Base-by-base conservation (phyloP, 306 rosid species). In the Neltuma alba region DNA sequence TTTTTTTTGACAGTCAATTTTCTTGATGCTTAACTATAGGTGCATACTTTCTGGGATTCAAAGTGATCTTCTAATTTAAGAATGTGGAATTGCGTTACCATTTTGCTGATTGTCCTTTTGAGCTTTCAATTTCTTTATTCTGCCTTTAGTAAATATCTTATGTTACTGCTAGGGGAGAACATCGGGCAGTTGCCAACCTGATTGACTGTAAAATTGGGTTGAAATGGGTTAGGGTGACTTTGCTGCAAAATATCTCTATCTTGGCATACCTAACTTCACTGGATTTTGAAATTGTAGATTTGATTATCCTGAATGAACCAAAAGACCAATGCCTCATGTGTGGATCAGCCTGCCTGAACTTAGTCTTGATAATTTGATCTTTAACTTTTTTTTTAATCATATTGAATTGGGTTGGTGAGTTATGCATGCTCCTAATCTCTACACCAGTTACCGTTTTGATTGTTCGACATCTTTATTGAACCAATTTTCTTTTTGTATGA, bases 1-100 rank as follows among this genome's bases (percentile, higher is more conserved):
- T 74, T 77, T 15, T 74, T 75, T 74, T 58, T 57, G 62, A 74
- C 72, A 63, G 48, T 44, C 25, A 67, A 64, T 77, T 68, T 67
- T 60, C 31, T 61, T 33, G 58, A 31, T 23, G 70, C 38, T 20
- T 76, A 61, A 13, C 14, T 37, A 23, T 13, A 18, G 75, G 25
- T 8, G 47, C 68, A 7, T 41, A 58, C 15, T 58, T 37, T 25
- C 47, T 37, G 18, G 70, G 47, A 65, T 36, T 36, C 15, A n/a
- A 10, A 37, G 20, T 54, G 66, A 34, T 54, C 50, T 3, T 61
- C n/a, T 23, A 36, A 60, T 61, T 65, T 62, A 23, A 31, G 78
- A 62, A 62, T 80, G 83, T 70, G 58, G 62, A 55, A 42, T 62
- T 52, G 34, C 8, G 18, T 33, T 40, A 25, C 70, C 13, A 12